A percentile compares a stretch with the other conserved stretches of the same genome.
Evolutionary conservation across 2,329 filamentous ascomycete species (phyloP).

Genomic region (Hypoxylon sp.): DNA sequence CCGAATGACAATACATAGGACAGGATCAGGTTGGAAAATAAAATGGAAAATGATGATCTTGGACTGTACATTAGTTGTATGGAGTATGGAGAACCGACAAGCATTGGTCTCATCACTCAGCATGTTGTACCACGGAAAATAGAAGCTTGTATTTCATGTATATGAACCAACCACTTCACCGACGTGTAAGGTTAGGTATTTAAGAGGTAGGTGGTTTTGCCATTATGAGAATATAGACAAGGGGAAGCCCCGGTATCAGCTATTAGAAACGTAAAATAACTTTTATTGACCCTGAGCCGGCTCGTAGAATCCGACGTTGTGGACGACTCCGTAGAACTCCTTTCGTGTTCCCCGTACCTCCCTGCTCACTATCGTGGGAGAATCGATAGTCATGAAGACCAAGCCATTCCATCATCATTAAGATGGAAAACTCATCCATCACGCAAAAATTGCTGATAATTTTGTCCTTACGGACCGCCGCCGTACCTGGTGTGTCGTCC

Average conservation of each 20-base stretch:
- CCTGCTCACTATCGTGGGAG: conserved; percentile 23
- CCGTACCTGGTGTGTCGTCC: conserved; percentile 23
- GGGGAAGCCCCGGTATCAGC: conserved; percentile 2
- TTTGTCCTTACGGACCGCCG: conserved; percentile 19
- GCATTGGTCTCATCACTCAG: background rate
- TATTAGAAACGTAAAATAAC: conserved; percentile 32
- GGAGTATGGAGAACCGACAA: no score
- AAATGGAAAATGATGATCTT: background rate
- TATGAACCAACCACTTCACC: no score
- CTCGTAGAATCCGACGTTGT: conserved; percentile 14
- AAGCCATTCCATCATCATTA: conserved; percentile 28
- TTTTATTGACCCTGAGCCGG: conserved; percentile 37
- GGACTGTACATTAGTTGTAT: conserved; percentile 6
- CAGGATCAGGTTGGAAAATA: background rate
- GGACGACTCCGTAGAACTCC: conserved; percentile 38
- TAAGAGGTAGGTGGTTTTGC: no score
- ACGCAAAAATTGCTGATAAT: conserved; percentile 18
- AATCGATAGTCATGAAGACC: conserved; percentile 27
- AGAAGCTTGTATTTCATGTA: no score
- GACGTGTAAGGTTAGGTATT: no score
- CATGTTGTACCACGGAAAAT: background rate
- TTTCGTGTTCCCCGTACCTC: conserved; percentile 36
- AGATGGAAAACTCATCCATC: conserved; percentile 23
- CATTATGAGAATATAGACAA: conserved; percentile 7
- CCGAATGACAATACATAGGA: conserved; percentile 18